Evolutionary conservation across 148 eudicot species (phyloP).

Genomic region (Rhododendron ferrugineum): DNA sequence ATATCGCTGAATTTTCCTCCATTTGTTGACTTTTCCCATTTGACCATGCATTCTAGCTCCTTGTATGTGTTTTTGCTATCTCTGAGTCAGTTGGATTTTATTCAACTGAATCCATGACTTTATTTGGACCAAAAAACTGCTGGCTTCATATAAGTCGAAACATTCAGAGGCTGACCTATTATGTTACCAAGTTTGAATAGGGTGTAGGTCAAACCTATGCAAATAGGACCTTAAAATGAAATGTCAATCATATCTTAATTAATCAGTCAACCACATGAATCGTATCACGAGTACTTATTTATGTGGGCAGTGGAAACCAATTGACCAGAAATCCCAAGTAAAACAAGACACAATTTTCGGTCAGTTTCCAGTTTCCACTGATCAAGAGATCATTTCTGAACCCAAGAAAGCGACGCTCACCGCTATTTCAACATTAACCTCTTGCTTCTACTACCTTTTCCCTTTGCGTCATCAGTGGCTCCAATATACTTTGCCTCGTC

Average conservation of each 20-base stretch:
- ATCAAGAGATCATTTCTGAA: background rate
- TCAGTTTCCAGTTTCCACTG: background rate
- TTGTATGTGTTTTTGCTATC: background rate
- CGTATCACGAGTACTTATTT: background rate
- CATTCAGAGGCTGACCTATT: background rate
- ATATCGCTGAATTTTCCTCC: background rate
- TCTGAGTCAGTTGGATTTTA: background rate
- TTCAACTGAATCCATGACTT: background rate
- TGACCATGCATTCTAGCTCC: background rate
- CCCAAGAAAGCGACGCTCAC: background rate
- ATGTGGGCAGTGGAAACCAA: background rate
- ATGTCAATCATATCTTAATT: background rate
- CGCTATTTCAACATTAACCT: background rate
- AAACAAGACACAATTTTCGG: background rate
- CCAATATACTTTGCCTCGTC: background rate
- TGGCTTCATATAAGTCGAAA: background rate
- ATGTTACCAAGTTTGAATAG: background rate
- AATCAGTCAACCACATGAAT: background rate
- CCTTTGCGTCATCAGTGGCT: background rate
- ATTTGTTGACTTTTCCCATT: background rate
- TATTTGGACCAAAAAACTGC: background rate
- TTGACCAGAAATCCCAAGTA: background rate
- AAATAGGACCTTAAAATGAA: background rate
- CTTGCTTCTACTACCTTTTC: background rate
- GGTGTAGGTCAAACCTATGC: background rate